Evolutionary conservation across 768 basidiomycete species (phyloP), one percentile per base, ranked within the genome.

Genomic region (Polyporus arcularius): DNA sequence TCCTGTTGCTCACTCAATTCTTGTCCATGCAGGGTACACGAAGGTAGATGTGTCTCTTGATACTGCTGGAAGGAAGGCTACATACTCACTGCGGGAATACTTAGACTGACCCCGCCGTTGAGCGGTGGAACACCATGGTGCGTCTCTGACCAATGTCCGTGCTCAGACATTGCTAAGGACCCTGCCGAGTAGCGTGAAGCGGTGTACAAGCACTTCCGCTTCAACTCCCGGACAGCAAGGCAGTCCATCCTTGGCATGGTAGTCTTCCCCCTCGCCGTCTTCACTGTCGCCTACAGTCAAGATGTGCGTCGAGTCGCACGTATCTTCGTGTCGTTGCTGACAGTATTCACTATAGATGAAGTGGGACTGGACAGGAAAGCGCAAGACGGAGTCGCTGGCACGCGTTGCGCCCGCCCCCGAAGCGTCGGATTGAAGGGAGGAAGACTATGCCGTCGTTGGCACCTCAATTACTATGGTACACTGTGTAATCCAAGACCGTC

Each of bases 191-290:
- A 95, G 93, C 87, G 94, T 43, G 93, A 95, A 72, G 82, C 86
- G 63, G 90, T 85, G n/a, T 92, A 94, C 74, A 79, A 88, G 70
- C 81, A 86, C 70, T 96, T 95, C 74, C 84, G 83, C 41, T 94
- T 92, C 80, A 96, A 91, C 39, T 83, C 76, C 31, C 77, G 82
- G 57, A 85, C 88, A 26, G 81, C 88, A 30, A 79, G 87, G 67
- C 82, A 86, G 46, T 68, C 82, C 41, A 61, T 92, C 21, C 75
- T 85, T 12, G 90, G 89, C 39, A 78, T 88, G 66, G 73, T 88
- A 26, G 74, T 90, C 55, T 74, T 88, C 54, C 94, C 94, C 8
- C 81, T 80, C 16, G 73, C 81, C 16, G 72, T 88, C 26, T 74
- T 74, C 63, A 73, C 84, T 51, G 71, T 85, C 48, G 78, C 79